Evolutionary conservation across 2,329 filamentous ascomycete species (phyloP).

Genomic region (Epichloe coenophiala): DNA sequence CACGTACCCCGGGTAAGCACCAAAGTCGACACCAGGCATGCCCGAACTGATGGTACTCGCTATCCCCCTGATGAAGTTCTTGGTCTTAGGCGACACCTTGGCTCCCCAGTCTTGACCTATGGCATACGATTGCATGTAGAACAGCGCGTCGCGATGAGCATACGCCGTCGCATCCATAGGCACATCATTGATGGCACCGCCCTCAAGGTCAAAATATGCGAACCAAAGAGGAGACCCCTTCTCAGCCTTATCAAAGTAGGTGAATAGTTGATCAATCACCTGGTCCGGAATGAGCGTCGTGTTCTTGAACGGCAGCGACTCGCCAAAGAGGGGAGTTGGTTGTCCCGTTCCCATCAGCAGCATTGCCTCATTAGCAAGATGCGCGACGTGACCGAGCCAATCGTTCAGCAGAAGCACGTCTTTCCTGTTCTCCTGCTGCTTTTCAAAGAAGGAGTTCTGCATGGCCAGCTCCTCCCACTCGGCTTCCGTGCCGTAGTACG

Average conservation of each 20-base stretch:
- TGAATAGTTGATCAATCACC: not conserved
- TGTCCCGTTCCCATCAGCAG: not conserved
- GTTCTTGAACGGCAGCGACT: not conserved
- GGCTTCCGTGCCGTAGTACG: not conserved
- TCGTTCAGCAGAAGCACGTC: not conserved
- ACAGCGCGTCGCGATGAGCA: not conserved
- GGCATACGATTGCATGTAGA: not conserved
- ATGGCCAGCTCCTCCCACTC: not conserved
- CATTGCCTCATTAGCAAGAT: not conserved
- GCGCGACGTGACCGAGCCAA: not conserved
- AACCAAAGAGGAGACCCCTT: not conserved
- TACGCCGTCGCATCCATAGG: not conserved
- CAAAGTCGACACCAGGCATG: not conserved
- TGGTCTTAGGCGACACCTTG: not conserved
- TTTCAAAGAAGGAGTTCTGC: not conserved
- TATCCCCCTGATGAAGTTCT: not conserved
- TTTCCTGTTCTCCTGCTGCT: not conserved
- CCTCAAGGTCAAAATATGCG: not conserved
- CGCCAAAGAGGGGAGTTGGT: not conserved
- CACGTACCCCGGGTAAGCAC: not conserved
- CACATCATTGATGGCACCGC: not conserved
- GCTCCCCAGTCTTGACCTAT: not conserved
- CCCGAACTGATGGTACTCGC: not conserved
- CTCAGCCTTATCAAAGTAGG: not conserved
- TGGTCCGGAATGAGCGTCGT: not conserved